Base-by-base conservation (phyloP, 192 early-diverging fungal genomes). In the Coemansia sp. region DNA sequence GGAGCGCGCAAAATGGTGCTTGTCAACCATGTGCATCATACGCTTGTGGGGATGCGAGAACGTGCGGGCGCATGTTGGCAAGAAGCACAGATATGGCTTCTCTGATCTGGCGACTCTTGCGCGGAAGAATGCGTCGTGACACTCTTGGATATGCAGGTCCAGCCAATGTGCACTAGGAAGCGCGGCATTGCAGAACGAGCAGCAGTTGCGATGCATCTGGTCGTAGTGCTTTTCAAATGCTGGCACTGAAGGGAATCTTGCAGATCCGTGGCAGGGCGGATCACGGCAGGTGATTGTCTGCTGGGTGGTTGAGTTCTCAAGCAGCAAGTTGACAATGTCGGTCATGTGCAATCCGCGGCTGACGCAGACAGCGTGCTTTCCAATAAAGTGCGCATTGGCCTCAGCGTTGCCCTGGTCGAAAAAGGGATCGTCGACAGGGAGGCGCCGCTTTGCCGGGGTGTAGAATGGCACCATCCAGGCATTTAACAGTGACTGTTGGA, bases 91-190 rank as follows among this genome's bases (percentile, higher is more conserved):
- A 48, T 67, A 80, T 0, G 47, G 41, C 32, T 60, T 62, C 34
- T 80, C 77, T 10, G 60, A 64, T n/a, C 68, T 60, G 18, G 64
- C 64, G 16, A 68, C 56, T 16, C 65, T 34, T 18, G 59, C 72
- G 44, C 31, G 47, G 54, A 80, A 80, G 10, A 74, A 74, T 14
- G 66, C 68, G n/a, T 80, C 77, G 56, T 80, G 77, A 30, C 21
- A 49, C 49, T 80, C 77, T 28, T 73, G 68, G 19, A 80, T 67
- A 26, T 80, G 77, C 62, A 80, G 68, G 54, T 74, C 77, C 60
- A 80, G 64, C 77, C 77, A 80, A 48, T 74, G 68, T n/a, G 72
- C 48, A 58, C 68, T 68, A 54, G 77, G 77, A n/a, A 80, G 56
- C 14, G 74, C 49, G 21, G 71, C 71, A 21, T 41, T 10, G 18